Evolutionary conservation across 139 green algal genomes (phyloP).

Genomic region (Chlamydomonas sphaeroides): DNA sequence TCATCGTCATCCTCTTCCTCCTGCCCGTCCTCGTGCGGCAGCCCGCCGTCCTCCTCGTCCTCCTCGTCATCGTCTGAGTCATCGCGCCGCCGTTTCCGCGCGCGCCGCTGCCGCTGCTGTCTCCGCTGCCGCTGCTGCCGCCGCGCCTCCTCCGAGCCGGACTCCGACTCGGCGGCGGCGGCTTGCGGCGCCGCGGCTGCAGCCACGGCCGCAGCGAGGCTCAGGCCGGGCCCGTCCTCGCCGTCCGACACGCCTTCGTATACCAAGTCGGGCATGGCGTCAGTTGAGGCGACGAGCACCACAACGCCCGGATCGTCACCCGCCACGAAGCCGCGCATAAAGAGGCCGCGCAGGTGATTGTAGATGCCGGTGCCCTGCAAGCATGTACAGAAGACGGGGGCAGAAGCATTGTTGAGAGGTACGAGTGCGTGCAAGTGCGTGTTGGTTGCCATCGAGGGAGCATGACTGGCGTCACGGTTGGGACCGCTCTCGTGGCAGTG

Average conservation of each 20-base stretch:
- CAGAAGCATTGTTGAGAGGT: neutral
- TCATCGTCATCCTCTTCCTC: too few relatives aligned
- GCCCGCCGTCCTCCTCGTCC: neutral
- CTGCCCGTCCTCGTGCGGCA: too few relatives aligned
- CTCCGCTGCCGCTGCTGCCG: neutral
- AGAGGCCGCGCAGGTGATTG: constrained; percentile 29
- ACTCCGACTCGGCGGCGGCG: neutral
- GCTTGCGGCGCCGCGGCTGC: neutral
- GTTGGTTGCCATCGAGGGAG: neutral
- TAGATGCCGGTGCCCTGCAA: constrained; percentile 39
- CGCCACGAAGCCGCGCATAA: constrained; percentile 30
- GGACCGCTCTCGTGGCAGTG: too few relatives aligned
- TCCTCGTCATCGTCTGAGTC: neutral
- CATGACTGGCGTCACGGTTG: neutral
- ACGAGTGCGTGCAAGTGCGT: neutral
- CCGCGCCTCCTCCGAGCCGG: neutral
- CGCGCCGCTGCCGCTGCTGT: neutral
- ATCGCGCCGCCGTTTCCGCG: neutral
- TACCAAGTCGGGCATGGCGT: neutral
- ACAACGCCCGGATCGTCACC: constrained; percentile 19
- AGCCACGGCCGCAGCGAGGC: neutral
- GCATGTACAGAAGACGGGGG: too few relatives aligned
- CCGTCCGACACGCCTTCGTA: neutral
- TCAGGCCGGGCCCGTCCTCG: neutral
- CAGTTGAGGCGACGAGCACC: constrained; percentile 12